Base-by-base conservation (phyloP, 2,329 filamentous ascomycete genomes). In the Penicillium sp. region DNA sequence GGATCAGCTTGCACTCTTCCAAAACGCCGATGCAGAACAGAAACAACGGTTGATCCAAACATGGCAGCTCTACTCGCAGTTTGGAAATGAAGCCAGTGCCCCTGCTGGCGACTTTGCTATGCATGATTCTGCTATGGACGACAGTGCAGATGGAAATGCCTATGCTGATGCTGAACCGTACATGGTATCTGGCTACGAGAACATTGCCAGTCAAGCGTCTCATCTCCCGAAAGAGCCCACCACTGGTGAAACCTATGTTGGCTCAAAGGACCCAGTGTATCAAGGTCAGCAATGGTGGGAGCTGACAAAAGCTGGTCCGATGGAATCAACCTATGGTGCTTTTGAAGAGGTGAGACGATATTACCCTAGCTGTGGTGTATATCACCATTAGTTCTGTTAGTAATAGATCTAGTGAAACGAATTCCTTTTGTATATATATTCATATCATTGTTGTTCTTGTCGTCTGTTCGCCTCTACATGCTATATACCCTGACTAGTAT, bases 111-210 rank as follows among this genome's bases (percentile, higher is more conserved):
- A 64, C 31, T 55, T 42, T 41, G 25, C 52, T 2, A 52, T 50
- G 48, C 43, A 70, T 13, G 71, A 63, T 44, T 59, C 56, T 36
- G 29, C 65, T 35, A 69, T 63, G 56, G 68, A 68, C 13, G 23
- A 49, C 10, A 50, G 43, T 13, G 61, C 62, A 27, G 55, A 66
- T 59, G 50, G 66, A 64, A 21, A 76, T 68, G 61, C 73, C 45
- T 81, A 84, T 60, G 85, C 84, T 39, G 91, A 84, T 59, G 85
- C 84, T 39, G 91, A 96, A 74, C 91, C 91, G 0, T 96, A 96
- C 75, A 96, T 96, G 84, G 74, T 84, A 48, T 88, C 86, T 7
- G 92, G 92, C 15, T 96, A 96, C 70, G 89, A 91, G 67, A 80
- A 85, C 68, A 77, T 89, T 57, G 85, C 88, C 58, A 80, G 81